Conservation (phyloP, 1,284 basidiomycete genomes). For the Ceratobasidium sp. region DNA sequence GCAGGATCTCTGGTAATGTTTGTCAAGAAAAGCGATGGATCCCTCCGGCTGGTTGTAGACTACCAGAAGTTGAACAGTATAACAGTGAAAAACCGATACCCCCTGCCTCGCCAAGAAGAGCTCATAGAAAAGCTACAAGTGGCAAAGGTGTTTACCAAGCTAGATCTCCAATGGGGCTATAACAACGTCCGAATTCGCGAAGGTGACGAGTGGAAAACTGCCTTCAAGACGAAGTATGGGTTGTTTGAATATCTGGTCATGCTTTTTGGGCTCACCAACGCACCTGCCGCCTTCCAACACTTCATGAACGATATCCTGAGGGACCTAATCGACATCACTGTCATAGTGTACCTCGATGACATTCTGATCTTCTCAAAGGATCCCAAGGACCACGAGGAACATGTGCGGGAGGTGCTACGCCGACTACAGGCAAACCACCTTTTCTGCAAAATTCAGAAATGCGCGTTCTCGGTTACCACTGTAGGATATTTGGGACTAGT, state of each 20-base stretch:
- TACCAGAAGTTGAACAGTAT: slow-evolving; percentile 55
- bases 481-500: too few species aligned
- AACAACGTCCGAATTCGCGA: too few species aligned
- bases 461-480: slow-evolving; percentile 4
- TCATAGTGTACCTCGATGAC: slow-evolving; percentile 51
- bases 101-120: slow-evolving; percentile 50
- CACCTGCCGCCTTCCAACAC: slow-evolving; percentile 56
- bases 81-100: slow-evolving; percentile 47
- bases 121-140: slow-evolving; percentile 50
- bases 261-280: slow-evolving; percentile 49
- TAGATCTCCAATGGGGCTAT: slow-evolving; percentile 53
- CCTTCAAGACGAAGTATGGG: slow-evolving; percentile 55
- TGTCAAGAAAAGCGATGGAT: slow-evolving; percentile 61
- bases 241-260: slow-evolving; percentile 58
- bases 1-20: slow-evolving; percentile 57
- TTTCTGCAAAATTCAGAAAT: too few species aligned
- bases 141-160: slow-evolving; percentile 52
- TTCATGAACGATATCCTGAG: too few species aligned
- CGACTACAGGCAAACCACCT: too few species aligned
- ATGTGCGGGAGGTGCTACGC: too few species aligned
- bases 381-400: slow-evolving; percentile 49
- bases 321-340: slow-evolving; percentile 19
- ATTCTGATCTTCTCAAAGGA: too few species aligned
- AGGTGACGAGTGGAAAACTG: slow-evolving; percentile 56
- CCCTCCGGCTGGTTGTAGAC: slow-evolving; percentile 58